phyloP scores from a whole-genome alignment of 495 filamentous ascomycete genomes.

The Trichoderma orchidacearum region DNA sequence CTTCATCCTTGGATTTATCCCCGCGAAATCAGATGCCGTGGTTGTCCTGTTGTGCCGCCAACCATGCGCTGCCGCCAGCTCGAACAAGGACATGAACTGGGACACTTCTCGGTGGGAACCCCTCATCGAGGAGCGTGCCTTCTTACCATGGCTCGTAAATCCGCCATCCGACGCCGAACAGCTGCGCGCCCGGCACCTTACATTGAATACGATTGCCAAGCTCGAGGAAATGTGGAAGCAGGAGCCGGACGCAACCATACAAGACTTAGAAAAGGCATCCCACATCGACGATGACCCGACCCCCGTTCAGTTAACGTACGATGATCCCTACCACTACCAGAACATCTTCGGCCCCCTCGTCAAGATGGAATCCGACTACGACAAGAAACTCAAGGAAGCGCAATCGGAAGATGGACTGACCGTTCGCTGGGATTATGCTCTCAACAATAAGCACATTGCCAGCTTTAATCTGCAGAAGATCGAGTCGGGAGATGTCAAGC shows the following conservation, averaged over 20 bases:
- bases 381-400: conserved; percentile 95
- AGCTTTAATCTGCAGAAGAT: conserved; percentile 96
- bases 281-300: conserved; percentile 92
- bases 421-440: conserved; percentile 88
- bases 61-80: conserved; percentile 85
- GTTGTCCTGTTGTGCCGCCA: conserved; percentile 95
- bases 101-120: conserved; percentile 97
- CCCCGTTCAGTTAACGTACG: conserved; percentile 85
- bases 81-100: conserved; percentile 99
- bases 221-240: conserved; percentile 99
- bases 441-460: conserved; percentile 96
- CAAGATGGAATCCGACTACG: conserved; percentile 99
- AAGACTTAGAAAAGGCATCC: conserved; percentile 84
- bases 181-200: conserved; percentile 84
- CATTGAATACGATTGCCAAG: conserved; percentile 91
- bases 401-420: conserved; percentile 91
- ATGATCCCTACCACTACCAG: conserved; percentile 97
- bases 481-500: conserved; percentile 93
- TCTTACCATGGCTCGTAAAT: conserved; percentile 85
- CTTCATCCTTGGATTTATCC: conserved; percentile 97
- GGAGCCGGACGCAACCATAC: conserved; percentile 75
- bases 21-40: conserved; percentile 97
- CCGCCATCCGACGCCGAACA: conserved; percentile 89
- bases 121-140: conserved; percentile 91
- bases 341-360: conserved; percentile 97